These are phyloP conservation scores for Chrysanthemum seticuspe DNA, from an alignment of 129 eudicot species.

Conservation along the genomic window DNA sequence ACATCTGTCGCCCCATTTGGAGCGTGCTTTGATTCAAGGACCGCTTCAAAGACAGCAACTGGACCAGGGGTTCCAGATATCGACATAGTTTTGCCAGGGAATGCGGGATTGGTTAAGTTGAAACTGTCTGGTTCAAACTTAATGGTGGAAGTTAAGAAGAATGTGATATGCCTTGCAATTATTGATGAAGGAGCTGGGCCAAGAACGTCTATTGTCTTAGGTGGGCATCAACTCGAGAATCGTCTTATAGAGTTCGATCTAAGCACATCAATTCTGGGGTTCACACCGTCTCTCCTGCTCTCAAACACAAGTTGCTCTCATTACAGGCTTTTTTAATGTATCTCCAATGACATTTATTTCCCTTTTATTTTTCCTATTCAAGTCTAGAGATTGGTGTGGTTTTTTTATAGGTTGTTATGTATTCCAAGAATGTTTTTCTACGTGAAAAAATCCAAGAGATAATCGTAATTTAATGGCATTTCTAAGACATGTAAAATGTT, in stretches of 20 bases:
- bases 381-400: neutral
- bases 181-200: constrained; percentile 35
- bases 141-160: constrained; percentile 36
- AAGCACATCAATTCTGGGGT: constrained; percentile 23
- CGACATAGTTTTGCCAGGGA: constrained; percentile 23
- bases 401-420: neutral
- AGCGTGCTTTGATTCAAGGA: constrained; percentile 36
- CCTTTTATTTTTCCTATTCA: neutral
- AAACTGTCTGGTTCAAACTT: constrained; percentile 33
- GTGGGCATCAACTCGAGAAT: constrained; percentile 40
- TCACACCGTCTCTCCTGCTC: constrained; percentile 35
- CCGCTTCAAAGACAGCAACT: constrained; percentile 18
- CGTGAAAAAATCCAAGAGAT: too few relatives aligned
- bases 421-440: neutral
- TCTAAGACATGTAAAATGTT: too few relatives aligned
- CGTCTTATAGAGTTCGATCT: constrained; percentile 46
- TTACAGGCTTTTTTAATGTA: neutral
- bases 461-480: too few relatives aligned
- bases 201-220: constrained; percentile 36
- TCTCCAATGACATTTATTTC: neutral
- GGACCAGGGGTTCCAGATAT: constrained; percentile 45
- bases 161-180: constrained; percentile 40
- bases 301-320: constrained; percentile 37
- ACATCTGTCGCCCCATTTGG: constrained; percentile 34
- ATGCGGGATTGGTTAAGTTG: neutral